Evolutionary conservation across 768 basidiomycete species (phyloP).

Genomic region (Russula sp.): DNA sequence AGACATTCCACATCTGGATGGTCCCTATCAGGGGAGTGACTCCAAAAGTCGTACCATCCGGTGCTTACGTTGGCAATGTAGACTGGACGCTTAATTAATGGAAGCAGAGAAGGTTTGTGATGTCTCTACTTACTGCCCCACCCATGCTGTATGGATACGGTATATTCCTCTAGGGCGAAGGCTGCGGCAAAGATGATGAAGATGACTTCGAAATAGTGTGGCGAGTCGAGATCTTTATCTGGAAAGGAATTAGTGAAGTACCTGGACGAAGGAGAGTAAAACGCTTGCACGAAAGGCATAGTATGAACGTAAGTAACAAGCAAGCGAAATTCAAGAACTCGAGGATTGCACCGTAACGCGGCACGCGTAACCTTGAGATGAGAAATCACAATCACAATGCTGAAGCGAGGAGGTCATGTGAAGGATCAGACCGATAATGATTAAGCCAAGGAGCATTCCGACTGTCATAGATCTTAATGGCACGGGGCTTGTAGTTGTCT

Average conservation of each 20-base stretch:
- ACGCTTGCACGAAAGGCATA: slow-evolving; percentile 66
- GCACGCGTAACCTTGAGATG: slow-evolving; percentile 63
- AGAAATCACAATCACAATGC: not conserved
- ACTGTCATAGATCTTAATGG: slow-evolving; percentile 67
- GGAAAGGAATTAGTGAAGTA: not conserved
- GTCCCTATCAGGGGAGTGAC: not conserved
- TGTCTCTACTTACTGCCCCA: slow-evolving; percentile 62
- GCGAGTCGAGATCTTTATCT: slow-evolving; percentile 51
- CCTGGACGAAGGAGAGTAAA: slow-evolving; percentile 12
- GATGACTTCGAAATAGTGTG: slow-evolving; percentile 59
- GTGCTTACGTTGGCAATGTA: slow-evolving; percentile 72
- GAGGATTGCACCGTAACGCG: slow-evolving; percentile 68
- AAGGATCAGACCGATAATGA: slow-evolving; percentile 62
- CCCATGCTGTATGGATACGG: slow-evolving; percentile 79
- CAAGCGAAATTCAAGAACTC: slow-evolving; percentile 74
- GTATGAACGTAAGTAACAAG: slow-evolving; percentile 60
- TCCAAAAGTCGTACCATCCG: not conserved
- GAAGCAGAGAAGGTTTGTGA: not conserved
- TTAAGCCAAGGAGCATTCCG: slow-evolving; percentile 68
- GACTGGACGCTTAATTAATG: slow-evolving; percentile 37
- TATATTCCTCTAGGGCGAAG: slow-evolving; percentile 83
- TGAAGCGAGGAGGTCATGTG: not conserved
- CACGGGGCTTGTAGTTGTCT: slow-evolving; percentile 82
- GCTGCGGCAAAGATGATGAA: slow-evolving; percentile 75
- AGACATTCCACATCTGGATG: slow-evolving; percentile 81